These are phyloP conservation scores for Apiotrichum porosum DNA, from an alignment of 1,284 basidiomycete genomes.

Conservation along the genomic window DNA sequence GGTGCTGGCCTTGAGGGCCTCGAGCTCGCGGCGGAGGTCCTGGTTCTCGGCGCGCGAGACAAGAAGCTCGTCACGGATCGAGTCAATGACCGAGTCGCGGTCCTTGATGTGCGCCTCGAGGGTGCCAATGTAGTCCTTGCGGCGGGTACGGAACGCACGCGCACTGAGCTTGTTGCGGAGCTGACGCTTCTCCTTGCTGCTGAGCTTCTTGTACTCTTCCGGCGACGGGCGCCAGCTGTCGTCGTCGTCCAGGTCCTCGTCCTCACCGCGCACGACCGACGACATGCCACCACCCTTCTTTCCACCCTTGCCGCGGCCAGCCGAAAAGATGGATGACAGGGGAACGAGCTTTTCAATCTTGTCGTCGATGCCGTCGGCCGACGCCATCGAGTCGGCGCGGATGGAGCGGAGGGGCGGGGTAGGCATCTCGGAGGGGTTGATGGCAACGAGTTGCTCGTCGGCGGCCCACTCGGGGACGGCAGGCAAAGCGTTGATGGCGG, in stretches of 20 bases:
- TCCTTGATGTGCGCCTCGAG: slow-evolving; percentile 91
- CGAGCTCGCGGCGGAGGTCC: slow-evolving; percentile 75
- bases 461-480: slow-evolving; percentile 7
- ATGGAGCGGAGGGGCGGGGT: slow-evolving; percentile 15
- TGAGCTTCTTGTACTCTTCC: slow-evolving; percentile 93
- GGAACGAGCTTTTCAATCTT: slow-evolving; percentile 43
- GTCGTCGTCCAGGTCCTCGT: slow-evolving; percentile 47
- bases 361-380: slow-evolving; percentile 26
- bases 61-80: slow-evolving; percentile 78
- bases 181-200: slow-evolving; percentile 92
- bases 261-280: slow-evolving; percentile 46
- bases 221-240: slow-evolving; percentile 54
- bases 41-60: slow-evolving; percentile 74
- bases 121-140: slow-evolving; percentile 92
- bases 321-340: slow-evolving; percentile 44
- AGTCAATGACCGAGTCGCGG: slow-evolving; percentile 82
- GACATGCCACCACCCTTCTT: slow-evolving; percentile 50
- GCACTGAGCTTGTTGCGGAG: slow-evolving; percentile 95
- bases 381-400: slow-evolving; percentile 19
- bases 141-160: slow-evolving; percentile 83
- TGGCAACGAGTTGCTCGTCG: slow-evolving; percentile 31
- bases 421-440: slow-evolving; percentile 21
- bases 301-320: slow-evolving; percentile 48
- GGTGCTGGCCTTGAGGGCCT: slow-evolving; percentile 65
- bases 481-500: background rate